A percentile compares a stretch with the other conserved stretches of the same genome.
Conservation (phyloP, 331 rosid species). For the Arachis monticola region DNA sequence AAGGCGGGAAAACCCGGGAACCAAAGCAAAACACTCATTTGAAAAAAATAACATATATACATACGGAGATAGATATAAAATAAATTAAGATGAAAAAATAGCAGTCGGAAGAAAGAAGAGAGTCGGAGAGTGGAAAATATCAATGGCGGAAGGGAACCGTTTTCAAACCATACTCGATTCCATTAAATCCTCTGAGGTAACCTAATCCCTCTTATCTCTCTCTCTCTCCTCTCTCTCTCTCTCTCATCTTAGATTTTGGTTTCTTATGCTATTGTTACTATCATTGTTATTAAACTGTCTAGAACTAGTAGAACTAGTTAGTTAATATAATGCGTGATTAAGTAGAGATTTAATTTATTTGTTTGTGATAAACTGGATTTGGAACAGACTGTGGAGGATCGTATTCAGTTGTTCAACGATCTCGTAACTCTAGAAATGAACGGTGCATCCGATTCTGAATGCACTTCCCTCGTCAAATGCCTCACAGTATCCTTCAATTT, state of each 20-base stretch:
- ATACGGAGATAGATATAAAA: not conserved
- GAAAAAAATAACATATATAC: not conserved
- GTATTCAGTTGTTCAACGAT: conserved; percentile 58
- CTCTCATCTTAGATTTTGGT: conserved; percentile 28
- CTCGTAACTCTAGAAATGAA: conserved; percentile 58
- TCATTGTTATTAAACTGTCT: not conserved
- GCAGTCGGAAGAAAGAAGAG: not conserved
- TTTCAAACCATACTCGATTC: conserved; percentile 59
- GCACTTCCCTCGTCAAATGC: conserved; percentile 50
- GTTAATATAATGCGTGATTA: not conserved
- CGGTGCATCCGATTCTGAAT: conserved; percentile 56
- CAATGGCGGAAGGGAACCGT: conserved; percentile 59
- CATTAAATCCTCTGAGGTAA: conserved; percentile 79
- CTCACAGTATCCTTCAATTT: conserved; percentile 69
- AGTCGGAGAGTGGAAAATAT: conserved; percentile 42
- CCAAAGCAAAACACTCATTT: not conserved
- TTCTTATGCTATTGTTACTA: not conserved
- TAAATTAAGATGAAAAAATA: not conserved
- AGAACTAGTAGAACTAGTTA: not conserved
- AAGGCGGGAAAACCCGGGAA: conserved; percentile 38
- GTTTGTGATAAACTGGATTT: conserved; percentile 12
- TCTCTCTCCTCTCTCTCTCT: not conserved
- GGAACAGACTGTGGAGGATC: conserved; percentile 73
- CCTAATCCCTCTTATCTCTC: conserved; percentile 11
- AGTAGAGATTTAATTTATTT: not conserved